Evolutionary conservation across 768 basidiomycete species (phyloP), one percentile per base, ranked within the genome.

Genomic region (Tricholoma flavovirens): DNA sequence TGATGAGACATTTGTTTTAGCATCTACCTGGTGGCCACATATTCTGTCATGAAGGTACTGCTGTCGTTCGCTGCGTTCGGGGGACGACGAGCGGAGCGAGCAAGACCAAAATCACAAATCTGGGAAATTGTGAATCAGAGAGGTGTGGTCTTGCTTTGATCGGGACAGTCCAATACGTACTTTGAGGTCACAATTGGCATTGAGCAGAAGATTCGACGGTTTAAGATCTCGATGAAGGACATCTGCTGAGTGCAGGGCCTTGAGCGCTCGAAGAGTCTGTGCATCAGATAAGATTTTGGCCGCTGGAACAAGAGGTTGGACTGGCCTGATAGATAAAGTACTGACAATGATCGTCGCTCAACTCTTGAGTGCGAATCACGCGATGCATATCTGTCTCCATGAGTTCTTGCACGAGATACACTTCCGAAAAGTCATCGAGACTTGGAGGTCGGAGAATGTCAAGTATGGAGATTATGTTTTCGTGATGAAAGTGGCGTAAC

Each of bases 201-300:
- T 99, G 56, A 99, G 75, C 1, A 99, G 81, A 21, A 99, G 78
- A 67, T 98, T 99, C 0, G 92, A 94, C 0, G 96, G 96, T 66
- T 98, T 99, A 49, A 99, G 81, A 69, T 99, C 96, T 52, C 96
- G 86, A 64, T 94, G 92, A 29, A 99, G 83, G 53, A 98, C 93
- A 65, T 98, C 90, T 19, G 94, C 94, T 0, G 91, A 90, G 67
- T 98, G 95, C 2, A 98, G 80, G 0, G 94, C 94, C 69, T 99
- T 99, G 60, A 99, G 74, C 0, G 93, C 96, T 42, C 96, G 83
- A 1, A 97, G 81, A 0, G 93, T 93, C 85, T 91, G 63, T 22
- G 49, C n/a, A 21, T 26, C 21, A 12, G 14, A 52, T 64, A 17
- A 51, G 50, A 35, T 12, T 7, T 8, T 38, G 0, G 29, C 9